phyloP scores from a whole-genome alignment of 2,329 filamentous ascomycete genomes.

The Fusarium albidum region DNA sequence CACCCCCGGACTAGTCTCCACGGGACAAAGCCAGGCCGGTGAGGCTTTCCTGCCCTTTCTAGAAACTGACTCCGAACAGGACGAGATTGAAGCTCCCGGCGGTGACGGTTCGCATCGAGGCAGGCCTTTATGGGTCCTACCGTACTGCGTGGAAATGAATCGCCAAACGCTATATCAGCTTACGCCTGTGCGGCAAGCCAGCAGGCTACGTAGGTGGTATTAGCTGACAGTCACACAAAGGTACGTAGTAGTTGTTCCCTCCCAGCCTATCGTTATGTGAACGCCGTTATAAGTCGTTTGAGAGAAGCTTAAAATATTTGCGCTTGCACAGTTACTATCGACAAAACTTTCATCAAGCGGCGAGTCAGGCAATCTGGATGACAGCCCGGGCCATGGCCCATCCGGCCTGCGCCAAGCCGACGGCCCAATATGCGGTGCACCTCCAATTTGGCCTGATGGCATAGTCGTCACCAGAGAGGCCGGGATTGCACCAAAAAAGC shows the following conservation, averaged over 20 bases:
- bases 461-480: conserved; percentile 16
- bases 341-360: conserved; percentile 14
- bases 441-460: conserved; percentile 10
- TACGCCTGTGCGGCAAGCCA: no score
- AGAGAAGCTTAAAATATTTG: no score
- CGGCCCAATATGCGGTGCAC: conserved; percentile 14
- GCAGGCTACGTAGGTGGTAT: no score
- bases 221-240: no score
- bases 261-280: no score
- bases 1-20: conserved; percentile 10
- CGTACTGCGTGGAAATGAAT: no score
- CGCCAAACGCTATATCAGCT: no score
- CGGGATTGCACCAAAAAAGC: conserved; percentile 2
- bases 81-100: background rate
- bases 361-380: conserved; percentile 27
- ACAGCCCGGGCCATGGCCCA: background rate
- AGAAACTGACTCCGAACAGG: conserved; percentile 22
- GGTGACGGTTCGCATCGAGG: conserved; percentile 16
- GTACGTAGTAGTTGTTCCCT: no score
- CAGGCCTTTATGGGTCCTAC: no score
- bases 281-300: no score
- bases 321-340: background rate
- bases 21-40: conserved; percentile 1
- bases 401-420: background rate
- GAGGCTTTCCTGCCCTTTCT: conserved; percentile 27